Evolutionary conservation across 2,329 filamentous ascomycete genomes (phyloP).

Genomic region (Alternaria gansuensis): DNA sequence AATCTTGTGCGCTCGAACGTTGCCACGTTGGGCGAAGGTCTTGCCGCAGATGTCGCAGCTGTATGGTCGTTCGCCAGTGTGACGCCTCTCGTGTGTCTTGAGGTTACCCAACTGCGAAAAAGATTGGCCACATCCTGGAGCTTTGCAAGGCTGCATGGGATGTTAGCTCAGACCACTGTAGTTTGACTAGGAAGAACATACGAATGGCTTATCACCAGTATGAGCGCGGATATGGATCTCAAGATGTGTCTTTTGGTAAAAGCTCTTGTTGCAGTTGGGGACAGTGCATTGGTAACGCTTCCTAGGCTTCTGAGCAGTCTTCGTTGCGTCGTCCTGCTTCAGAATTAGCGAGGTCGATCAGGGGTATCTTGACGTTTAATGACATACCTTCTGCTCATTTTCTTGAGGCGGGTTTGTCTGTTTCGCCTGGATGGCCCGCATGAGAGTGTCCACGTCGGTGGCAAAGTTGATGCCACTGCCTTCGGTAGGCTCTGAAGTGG

Average conservation of each 20-base stretch:
- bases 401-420: slow-evolving; percentile 53
- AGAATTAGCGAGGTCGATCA: slow-evolving; percentile 8
- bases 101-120: slow-evolving; percentile 94
- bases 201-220: slow-evolving; percentile 86
- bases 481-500: slow-evolving; percentile 56
- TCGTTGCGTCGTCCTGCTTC: slow-evolving; percentile 38
- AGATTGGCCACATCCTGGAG: slow-evolving; percentile 75
- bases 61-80: slow-evolving; percentile 88
- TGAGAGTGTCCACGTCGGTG: slow-evolving; percentile 86
- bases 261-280: slow-evolving; percentile 79
- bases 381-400: slow-evolving; percentile 46
- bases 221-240: slow-evolving; percentile 89
- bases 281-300: slow-evolving; percentile 79
- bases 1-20: slow-evolving; percentile 82
- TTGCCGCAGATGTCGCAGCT: slow-evolving; percentile 82
- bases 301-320: slow-evolving; percentile 55
- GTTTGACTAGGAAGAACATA: no score
- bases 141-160: slow-evolving; percentile 64
- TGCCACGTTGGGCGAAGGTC: slow-evolving; percentile 84
- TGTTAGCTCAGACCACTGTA: no score
- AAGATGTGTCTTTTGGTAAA: slow-evolving; percentile 90
- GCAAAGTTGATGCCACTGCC: slow-evolving; percentile 68
- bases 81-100: slow-evolving; percentile 87
- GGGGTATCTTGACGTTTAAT: background rate
- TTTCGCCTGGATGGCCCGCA: slow-evolving; percentile 85